phyloP scores from a whole-genome alignment of 495 filamentous ascomycete genomes.

The Choiromyces venosus region DNA sequence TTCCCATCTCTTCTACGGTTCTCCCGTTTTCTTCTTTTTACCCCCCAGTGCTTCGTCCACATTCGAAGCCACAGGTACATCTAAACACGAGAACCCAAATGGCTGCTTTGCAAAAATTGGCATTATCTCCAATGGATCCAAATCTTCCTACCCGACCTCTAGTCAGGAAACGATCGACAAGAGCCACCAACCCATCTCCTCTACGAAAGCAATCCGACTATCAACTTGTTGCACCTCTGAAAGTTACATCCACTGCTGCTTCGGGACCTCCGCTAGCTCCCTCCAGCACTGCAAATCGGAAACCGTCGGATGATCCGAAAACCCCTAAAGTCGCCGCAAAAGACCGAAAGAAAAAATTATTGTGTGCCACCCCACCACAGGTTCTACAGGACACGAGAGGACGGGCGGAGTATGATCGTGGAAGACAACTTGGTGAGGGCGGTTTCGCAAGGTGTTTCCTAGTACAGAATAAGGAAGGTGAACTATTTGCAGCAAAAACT shows the following conservation, averaged over 20 bases:
- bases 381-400: slow-evolving; percentile 58
- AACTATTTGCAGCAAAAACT: slow-evolving; percentile 48
- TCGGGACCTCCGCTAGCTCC: slow-evolving; percentile 11
- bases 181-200: slow-evolving; percentile 28
- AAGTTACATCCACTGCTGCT: slow-evolving; percentile 16
- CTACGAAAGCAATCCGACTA: slow-evolving; percentile 42
- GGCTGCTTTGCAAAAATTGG: neutral
- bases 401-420: slow-evolving; percentile 74
- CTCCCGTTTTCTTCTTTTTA: neutral
- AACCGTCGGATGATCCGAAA: slow-evolving; percentile 53
- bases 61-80: neutral
- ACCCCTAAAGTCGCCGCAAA: slow-evolving; percentile 48
- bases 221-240: slow-evolving; percentile 38
- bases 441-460: slow-evolving; percentile 91
- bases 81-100: neutral
- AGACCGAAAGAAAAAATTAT: slow-evolving; percentile 62
- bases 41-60: neutral
- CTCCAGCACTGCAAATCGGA: slow-evolving; percentile 10
- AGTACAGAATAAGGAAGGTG: slow-evolving; percentile 54
- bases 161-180: slow-evolving; percentile 24
- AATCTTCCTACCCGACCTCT: slow-evolving; percentile 29
- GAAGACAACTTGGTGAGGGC: slow-evolving; percentile 81
- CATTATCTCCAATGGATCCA: slow-evolving; percentile 35
- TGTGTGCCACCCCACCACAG: slow-evolving; percentile 68
- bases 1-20: neutral